Percentiles rank a stretch among this genome's conserved stretches.
Conservation (phyloP, 2,329 filamentous ascomycete species). For the Ceratocystis diversiconidia region DNA sequence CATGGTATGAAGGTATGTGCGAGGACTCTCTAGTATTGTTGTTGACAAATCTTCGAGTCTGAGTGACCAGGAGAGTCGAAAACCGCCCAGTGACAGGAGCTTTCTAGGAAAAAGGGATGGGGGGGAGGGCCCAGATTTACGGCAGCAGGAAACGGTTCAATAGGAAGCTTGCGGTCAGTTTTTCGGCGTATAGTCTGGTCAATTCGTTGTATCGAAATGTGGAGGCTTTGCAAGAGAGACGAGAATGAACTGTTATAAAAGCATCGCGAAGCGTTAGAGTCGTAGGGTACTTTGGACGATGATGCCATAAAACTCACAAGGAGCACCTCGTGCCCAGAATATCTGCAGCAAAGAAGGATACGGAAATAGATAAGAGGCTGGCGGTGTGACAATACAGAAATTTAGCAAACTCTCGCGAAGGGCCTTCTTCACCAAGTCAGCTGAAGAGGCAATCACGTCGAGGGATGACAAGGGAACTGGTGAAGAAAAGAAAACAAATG, state of each 20-base stretch:
- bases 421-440: neutral
- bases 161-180: no score
- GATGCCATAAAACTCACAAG: neutral
- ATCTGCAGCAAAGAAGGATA: neutral
- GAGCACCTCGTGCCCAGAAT: neutral
- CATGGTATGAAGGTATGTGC: conserved; percentile 45
- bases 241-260: neutral
- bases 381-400: neutral
- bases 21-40: neutral
- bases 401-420: neutral
- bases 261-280: neutral
- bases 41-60: neutral
- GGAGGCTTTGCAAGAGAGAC: neutral
- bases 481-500: neutral
- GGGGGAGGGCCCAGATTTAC: no score
- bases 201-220: neutral
- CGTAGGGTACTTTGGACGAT: neutral
- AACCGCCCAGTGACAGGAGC: neutral
- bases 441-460: conserved; percentile 32
- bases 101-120: no score
- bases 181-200: neutral
- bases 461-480: conserved; percentile 31
- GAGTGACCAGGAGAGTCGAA: neutral
- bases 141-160: no score
- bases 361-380: neutral